Evolutionary conservation across 257 asterid species (phyloP), one percentile per base, ranked within the genome.

Genomic region (Sherardia arvensis): DNA sequence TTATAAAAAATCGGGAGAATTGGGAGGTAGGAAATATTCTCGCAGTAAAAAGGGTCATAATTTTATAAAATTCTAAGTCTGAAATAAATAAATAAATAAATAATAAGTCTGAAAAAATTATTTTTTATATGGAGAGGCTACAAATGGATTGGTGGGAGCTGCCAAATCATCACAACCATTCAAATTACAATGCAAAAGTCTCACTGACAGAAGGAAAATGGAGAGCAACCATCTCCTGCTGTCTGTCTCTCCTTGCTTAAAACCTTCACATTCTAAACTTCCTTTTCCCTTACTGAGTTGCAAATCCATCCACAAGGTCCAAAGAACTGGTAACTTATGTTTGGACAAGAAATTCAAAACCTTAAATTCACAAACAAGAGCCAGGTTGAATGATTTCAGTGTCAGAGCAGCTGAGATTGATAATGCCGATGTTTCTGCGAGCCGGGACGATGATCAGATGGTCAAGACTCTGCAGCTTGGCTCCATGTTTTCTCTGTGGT

Each of bases 401-500:
- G 78, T 76, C 22, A 75, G 71, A 49, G 84, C 82, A 2, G 75
- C 87, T 7, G 89, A 90, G 26, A 70, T 73, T 40, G 70, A 73
- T 25, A 45, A 43, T 64, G 75, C 66, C 10, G 75, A 60, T 34
- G 81, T 71, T 34, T 67, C 56, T 0, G 65, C 62, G 1, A 76
- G 64, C 15, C 32, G 59, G 9, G 25, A 59, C 17, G 77, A 43
- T 43, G 51, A 43, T 15, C 51, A 53, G 23, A 26, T 74, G 74
- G 3, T 59, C 53, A 73, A 66, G 56, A 45, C 45, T 25, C 34
- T 88, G 66, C 84, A 79, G 83, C 87, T 91, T 62, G 96, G 88
- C 20, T 58, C 68, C 38, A 87, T 88, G 98, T 86, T 91, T 81
- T 81, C 58, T 26, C 57, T 78, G 29, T 91, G 96, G 98, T 91